phyloP scores from a whole-genome alignment of 106 monocot genomes.

The Dendrobium chrysotoxum region DNA sequence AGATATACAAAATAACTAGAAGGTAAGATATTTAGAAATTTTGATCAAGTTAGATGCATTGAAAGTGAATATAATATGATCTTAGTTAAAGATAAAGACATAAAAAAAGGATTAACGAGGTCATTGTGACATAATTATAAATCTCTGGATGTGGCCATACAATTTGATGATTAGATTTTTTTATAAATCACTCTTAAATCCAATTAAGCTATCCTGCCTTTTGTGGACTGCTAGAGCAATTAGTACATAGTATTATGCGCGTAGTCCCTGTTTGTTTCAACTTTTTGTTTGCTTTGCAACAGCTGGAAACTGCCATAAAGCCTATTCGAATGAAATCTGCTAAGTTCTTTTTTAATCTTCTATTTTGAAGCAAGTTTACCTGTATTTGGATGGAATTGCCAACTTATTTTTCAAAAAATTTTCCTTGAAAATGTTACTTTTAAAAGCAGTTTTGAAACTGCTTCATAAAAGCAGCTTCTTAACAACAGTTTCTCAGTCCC shows the following conservation, averaged over 20 bases:
- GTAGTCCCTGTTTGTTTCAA: not conserved
- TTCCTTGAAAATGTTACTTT: too few species aligned
- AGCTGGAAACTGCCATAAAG: too few species aligned
- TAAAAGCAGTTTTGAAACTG: too few species aligned
- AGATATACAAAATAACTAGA: not conserved
- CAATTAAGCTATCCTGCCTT: not conserved
- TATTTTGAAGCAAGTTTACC: too few species aligned
- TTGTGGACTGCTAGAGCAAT: not conserved
- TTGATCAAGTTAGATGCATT: not conserved
- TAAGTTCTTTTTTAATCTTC: too few species aligned
- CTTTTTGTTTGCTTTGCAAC: too few species aligned
- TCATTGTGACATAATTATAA: not conserved
- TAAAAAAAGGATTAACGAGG: not conserved
- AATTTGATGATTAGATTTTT: not conserved
- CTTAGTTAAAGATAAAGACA: not conserved
- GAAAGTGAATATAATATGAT: not conserved
- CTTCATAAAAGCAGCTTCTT: too few species aligned
- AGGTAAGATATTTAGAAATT: not conserved
- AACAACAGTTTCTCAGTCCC: too few species aligned
- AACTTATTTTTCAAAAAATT: too few species aligned
- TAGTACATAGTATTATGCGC: not conserved
- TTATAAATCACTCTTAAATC: not conserved
- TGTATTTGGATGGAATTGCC: too few species aligned
- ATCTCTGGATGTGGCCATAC: not conserved
- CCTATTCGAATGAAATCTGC: too few species aligned